Base-by-base conservation (phyloP, 306 rosid genomes). In the Casuarina equisetifolia region DNA sequence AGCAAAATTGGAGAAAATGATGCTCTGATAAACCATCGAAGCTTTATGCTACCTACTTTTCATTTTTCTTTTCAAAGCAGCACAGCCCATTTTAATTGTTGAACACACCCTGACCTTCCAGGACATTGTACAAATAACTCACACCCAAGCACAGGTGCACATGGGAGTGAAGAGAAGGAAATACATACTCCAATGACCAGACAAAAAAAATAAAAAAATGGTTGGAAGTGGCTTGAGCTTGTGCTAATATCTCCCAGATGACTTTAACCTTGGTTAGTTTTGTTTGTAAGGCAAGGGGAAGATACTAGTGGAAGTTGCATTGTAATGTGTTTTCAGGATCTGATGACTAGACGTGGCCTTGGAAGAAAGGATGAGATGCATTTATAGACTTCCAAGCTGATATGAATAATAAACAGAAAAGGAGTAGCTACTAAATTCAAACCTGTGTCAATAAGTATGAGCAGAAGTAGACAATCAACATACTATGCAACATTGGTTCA, bases 401-500 rank as follows among this genome's bases (percentile, higher is more conserved):
- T 16, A 17, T 66, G 16, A 66, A 66, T 40, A 35, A 44, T 9
- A 35, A 36, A 36, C 6, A 17, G 10, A 19, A n/a, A 16, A 4
- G 10, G 13, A 36, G 32, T 9, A 25, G 7, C 48, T 13, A 6
- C 49, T 66, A 20, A 8, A 17, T 3, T 42, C 13, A 42, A 66
- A 66, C 17, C 11, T 64, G 5, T 66, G 49, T 40, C 19, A 40
- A 7, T 66, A 66, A 66, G 10, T 17, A 43, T 17, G 48, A 66
- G 15, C 71, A 42, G 71, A 66, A 40, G 48, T 35, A 43, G 43
- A 68, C 42, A 70, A 78, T 75, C 69, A 69, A 84, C 64, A 35
- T 38, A 77, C n/a, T 20, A 44, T 67, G 55, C 74, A 78, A 42
- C 39, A 50, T 70, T 75, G 55, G 54, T 74, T 50, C 77, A 81